These are phyloP conservation scores for Seiridium cupressi DNA, from an alignment of 2,329 filamentous ascomycete species.

Conservation along the genomic window DNA sequence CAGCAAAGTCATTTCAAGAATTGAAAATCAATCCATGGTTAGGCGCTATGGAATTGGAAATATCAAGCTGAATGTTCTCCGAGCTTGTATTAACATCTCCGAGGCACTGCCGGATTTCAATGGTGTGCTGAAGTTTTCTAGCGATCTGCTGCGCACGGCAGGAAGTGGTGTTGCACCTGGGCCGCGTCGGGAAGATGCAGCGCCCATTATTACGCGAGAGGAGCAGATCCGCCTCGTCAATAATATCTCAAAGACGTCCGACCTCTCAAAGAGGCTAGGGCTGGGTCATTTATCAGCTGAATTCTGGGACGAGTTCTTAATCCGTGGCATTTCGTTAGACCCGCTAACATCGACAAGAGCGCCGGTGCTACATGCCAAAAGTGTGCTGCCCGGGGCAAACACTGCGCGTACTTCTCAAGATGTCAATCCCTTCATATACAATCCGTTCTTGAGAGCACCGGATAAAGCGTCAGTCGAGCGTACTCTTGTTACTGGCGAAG, in stretches of 20 bases:
- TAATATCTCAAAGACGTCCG: slow-evolving; percentile 82
- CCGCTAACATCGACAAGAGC: slow-evolving; percentile 56
- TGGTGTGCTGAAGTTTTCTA: slow-evolving; percentile 84
- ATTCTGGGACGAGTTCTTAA: slow-evolving; percentile 96
- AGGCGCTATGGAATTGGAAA: slow-evolving; percentile 74
- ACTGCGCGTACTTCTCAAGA: slow-evolving; percentile 55
- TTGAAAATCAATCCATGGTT: slow-evolving; percentile 55
- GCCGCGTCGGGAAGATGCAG: slow-evolving; percentile 64
- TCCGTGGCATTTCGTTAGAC: slow-evolving; percentile 74
- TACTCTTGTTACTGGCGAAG: slow-evolving; percentile 76
- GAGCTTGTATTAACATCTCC: slow-evolving; percentile 88
- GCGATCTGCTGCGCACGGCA: slow-evolving; percentile 77
- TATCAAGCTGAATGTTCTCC: slow-evolving; percentile 82
- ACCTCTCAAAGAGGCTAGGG: slow-evolving; percentile 73
- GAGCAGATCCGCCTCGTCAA: slow-evolving; percentile 83
- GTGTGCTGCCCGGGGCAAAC: slow-evolving; percentile 48
- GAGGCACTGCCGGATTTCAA: slow-evolving; percentile 91
- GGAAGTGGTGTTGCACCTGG: slow-evolving; percentile 78
- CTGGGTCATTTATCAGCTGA: slow-evolving; percentile 69
- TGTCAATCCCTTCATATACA: slow-evolving; percentile 89
- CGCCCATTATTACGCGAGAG: slow-evolving; percentile 70
- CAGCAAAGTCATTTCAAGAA: slow-evolving; percentile 52
- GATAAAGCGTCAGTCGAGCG: slow-evolving; percentile 61
- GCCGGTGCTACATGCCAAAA: slow-evolving; percentile 65
- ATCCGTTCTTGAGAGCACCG: slow-evolving; percentile 76